phyloP scores from a whole-genome alignment of 495 filamentous ascomycete genomes.

The Sabuloglossum arenarium region DNA sequence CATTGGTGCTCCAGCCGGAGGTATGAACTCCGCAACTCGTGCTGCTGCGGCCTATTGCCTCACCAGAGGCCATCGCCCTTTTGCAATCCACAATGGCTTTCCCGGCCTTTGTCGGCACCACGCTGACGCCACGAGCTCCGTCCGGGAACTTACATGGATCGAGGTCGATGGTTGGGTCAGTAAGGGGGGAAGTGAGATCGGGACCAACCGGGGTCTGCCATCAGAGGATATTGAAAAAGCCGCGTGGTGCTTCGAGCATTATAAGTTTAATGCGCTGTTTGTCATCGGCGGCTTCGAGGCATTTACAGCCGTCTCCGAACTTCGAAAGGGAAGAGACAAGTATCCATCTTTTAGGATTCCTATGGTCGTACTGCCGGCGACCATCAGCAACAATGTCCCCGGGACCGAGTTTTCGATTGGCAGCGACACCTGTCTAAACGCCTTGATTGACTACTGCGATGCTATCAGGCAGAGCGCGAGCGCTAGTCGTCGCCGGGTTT shows the following conservation, averaged over 20 bases:
- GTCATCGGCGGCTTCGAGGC: slow-evolving; percentile 94
- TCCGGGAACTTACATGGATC: slow-evolving; percentile 74
- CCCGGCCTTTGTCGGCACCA: slow-evolving; percentile 86
- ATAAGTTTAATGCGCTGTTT: slow-evolving; percentile 79
- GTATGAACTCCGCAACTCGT: slow-evolving; percentile 94
- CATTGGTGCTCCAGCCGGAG: slow-evolving; percentile 93
- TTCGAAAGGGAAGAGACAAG: slow-evolving; percentile 55
- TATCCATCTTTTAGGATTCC: slow-evolving; percentile 83
- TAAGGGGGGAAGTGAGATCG: slow-evolving; percentile 93
- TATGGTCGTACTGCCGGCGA: slow-evolving; percentile 83
- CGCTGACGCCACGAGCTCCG: slow-evolving; percentile 54
- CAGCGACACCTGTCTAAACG: slow-evolving; percentile 92
- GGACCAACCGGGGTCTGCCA: slow-evolving; percentile 86
- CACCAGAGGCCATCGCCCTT: slow-evolving; percentile 73
- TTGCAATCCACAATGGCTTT: slow-evolving; percentile 95
- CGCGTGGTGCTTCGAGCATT: slow-evolving; percentile 67
- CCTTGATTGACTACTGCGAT: slow-evolving; percentile 91
- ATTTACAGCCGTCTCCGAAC: slow-evolving; percentile 74
- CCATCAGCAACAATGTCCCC: slow-evolving; percentile 95
- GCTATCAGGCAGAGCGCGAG: slow-evolving; percentile 93
- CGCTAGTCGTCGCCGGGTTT: slow-evolving; percentile 75
- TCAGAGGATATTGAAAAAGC: slow-evolving; percentile 61
- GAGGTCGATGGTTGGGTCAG: slow-evolving; percentile 90
- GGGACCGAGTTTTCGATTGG: slow-evolving; percentile 95
- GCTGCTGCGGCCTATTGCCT: slow-evolving; percentile 92